Base-by-base conservation (phyloP, 2,329 filamentous ascomycete genomes). In the Aspergillus fumigatus region DNA sequence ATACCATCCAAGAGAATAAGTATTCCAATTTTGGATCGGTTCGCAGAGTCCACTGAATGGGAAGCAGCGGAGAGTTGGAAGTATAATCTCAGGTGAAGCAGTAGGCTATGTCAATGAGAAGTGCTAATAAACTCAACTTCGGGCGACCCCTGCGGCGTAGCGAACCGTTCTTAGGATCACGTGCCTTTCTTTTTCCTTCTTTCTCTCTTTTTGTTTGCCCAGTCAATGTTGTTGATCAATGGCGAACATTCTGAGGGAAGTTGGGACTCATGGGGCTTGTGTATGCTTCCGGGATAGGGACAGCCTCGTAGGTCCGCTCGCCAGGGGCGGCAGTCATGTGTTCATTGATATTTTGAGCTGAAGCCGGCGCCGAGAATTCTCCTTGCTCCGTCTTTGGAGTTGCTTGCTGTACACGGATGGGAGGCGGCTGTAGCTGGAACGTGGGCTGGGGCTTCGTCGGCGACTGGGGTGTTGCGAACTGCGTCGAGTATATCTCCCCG, bases 401-500 rank as follows among this genome's bases (percentile, higher is more conserved):
- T 6, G 91, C 87, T 55, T 84, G 83, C 53, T 89, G 89, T 50
- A 92, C 84, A 72, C 88, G 91, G 73, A 82, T 81, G 0, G 93
- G 93, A 43, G 93, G 92, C 19, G 92, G 81, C 78, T 96, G 90
- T 45, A 97, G 85, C 70, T 89, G 87, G 82, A 97, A 97, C n/a
- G 85, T 65, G 80, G 83, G 56, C 62, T 78, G 69, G 64, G 81
- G 74, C 43, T 66, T 68, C 64, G 88, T 87, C 56, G 86, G 79
- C 45, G 88, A 89, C 57, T 79, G 78, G 4, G 88, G 85, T 62
- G 87, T 84, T 50, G 80, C 80, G 59, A 86, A 80, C 61, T 83
- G 81, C 2, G 73, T 73, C 11, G 65, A 53, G 38, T 66, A 68
- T 61, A 80, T 78, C 61, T 83, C 77, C 60, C 83, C 82, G 51